These are phyloP conservation scores for Suillus spraguei DNA, from an alignment of 768 basidiomycete genomes.

Conservation along the genomic window DNA sequence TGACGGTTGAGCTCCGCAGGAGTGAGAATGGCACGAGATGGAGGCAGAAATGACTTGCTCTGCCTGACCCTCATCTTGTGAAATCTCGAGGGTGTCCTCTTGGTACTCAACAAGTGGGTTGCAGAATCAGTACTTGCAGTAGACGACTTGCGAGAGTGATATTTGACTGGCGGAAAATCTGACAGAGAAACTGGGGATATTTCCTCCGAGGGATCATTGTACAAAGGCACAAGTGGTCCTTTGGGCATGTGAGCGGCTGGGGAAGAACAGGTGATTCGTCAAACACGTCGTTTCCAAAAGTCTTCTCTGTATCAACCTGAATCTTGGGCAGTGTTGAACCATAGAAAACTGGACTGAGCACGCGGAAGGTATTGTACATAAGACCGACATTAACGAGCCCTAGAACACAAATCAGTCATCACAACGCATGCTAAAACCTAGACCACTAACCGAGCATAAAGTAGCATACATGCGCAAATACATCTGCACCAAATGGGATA, in stretches of 20 bases:
- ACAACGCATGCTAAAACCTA: neutral
- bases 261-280: conserved; percentile 23
- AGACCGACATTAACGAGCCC: conserved; percentile 66
- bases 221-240: conserved; percentile 6
- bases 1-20: conserved; percentile 18
- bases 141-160: conserved; percentile 19
- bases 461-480: conserved; percentile 54
- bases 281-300: conserved; percentile 28
- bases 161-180: neutral
- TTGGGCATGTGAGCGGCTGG: conserved; percentile 9
- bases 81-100: conserved; percentile 17
- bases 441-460: conserved; percentile 53
- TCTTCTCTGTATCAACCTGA: conserved; percentile 18
- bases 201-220: conserved; percentile 2
- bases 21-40: conserved; percentile 7
- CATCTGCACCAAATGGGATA: conserved; percentile 48
- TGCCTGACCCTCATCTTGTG: conserved; percentile 13
- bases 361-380: conserved; percentile 69
- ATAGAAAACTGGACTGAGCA: conserved; percentile 56
- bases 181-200: conserved; percentile 8
- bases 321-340: conserved; percentile 17
- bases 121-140: conserved; percentile 22
- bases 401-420: conserved; percentile 26
- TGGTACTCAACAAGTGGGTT: conserved; percentile 14
- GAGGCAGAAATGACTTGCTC: neutral